phyloP scores from a whole-genome alignment of 1,139 yeast species.

The Pichia terricola region DNA sequence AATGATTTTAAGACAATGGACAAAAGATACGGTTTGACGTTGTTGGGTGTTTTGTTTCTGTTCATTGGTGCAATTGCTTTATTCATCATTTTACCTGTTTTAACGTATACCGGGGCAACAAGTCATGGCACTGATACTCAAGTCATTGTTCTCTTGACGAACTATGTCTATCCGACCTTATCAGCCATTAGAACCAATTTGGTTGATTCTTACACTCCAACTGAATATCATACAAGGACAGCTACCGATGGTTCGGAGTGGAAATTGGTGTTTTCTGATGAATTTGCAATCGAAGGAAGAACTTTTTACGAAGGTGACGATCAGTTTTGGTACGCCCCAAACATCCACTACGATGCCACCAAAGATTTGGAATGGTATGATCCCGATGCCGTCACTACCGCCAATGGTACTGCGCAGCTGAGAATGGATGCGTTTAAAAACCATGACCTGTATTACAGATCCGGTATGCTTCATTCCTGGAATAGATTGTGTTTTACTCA shows the following conservation, averaged over 20 bases:
- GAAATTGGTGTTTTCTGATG: constrained; percentile 49
- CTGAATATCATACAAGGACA: constrained; percentile 29
- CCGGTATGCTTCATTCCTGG: constrained; percentile 58
- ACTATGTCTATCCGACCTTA: constrained; percentile 41
- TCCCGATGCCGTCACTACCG: constrained; percentile 51
- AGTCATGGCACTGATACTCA: constrained; percentile 11
- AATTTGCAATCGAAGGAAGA: constrained; percentile 51
- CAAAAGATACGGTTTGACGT: constrained; percentile 47
- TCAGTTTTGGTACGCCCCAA: constrained; percentile 52
- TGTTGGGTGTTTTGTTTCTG: constrained; percentile 47
- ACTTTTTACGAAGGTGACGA: constrained; percentile 57
- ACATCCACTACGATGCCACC: constrained; percentile 51
- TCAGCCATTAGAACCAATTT: constrained; percentile 40
- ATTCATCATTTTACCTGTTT: constrained; percentile 63
- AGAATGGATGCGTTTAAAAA: constrained; percentile 50
- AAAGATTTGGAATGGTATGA: constrained; percentile 59
- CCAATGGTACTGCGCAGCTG: constrained; percentile 38
- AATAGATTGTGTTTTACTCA: constrained; percentile 52
- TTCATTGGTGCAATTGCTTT: constrained; percentile 52
- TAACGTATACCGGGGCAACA: constrained; percentile 63
- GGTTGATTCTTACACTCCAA: constrained; percentile 51
- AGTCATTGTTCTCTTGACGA: constrained; percentile 30
- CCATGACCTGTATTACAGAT: constrained; percentile 46
- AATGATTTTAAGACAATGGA: constrained; percentile 55
- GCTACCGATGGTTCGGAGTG: constrained; percentile 39